Evolutionary conservation across 106 monocot species (phyloP).

Genomic region (Agapanthus africanus): DNA sequence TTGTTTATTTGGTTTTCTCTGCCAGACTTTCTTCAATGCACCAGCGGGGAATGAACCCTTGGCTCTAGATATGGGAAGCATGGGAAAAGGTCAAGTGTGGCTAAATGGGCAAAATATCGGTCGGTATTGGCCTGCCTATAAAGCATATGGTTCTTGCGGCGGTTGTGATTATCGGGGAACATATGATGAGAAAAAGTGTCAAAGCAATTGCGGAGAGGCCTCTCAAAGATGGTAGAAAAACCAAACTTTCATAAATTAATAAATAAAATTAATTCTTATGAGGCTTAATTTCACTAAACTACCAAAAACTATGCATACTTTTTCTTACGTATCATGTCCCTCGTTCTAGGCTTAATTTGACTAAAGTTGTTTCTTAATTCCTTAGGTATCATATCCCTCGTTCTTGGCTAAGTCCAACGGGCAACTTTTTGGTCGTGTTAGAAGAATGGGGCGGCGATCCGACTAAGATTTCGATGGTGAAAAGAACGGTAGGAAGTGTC

Average conservation of each 20-base stretch:
- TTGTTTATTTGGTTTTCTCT: background rate
- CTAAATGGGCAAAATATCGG: slow-evolving; percentile 75
- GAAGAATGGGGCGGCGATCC: slow-evolving; percentile 29
- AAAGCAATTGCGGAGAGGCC: slow-evolving; percentile 44
- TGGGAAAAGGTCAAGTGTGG: slow-evolving; percentile 85
- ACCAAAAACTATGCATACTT: no score
- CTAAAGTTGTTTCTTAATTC: background rate
- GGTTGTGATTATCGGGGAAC: slow-evolving; percentile 50
- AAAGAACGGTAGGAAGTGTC: slow-evolving; percentile 31
- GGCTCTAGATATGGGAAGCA: slow-evolving; percentile 76
- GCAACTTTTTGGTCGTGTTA: slow-evolving; percentile 24
- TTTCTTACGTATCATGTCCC: no score
- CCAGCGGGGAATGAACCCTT: slow-evolving; percentile 63
- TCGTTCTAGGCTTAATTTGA: no score
- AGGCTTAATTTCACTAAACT: no score
- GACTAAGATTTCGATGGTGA: slow-evolving; percentile 14
- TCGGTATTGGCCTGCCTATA: slow-evolving; percentile 65
- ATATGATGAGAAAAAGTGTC: slow-evolving; percentile 58
- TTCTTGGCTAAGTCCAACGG: slow-evolving; percentile 13
- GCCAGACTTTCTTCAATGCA: slow-evolving; percentile 66
- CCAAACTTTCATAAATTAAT: background rate
- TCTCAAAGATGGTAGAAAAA: slow-evolving; percentile 64
- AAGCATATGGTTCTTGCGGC: slow-evolving; percentile 63
- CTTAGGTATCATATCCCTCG: slow-evolving; percentile 32
- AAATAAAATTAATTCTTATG: background rate